phyloP scores from a whole-genome alignment of 2,329 filamentous ascomycete genomes.

The Cladophialophora immunda region DNA sequence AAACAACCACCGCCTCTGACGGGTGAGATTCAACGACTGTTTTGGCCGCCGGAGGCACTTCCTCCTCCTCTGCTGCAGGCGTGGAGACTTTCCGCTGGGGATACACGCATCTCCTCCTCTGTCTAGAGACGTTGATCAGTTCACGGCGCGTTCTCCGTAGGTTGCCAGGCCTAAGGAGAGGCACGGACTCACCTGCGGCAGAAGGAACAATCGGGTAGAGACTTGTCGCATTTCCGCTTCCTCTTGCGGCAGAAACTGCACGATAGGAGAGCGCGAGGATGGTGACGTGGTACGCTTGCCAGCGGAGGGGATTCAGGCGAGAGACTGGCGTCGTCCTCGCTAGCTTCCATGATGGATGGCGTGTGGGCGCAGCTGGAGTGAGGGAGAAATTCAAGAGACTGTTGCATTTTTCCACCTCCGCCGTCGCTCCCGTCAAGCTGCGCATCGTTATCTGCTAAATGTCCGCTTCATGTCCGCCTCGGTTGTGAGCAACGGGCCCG shows the following conservation, averaged over 20 bases:
- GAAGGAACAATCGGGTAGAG: conserved; percentile 8
- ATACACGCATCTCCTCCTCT: conserved; percentile 10
- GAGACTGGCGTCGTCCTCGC: not conserved
- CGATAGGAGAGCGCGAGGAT: not conserved
- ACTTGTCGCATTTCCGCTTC: not conserved
- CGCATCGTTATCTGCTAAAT: not conserved
- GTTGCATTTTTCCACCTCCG: not conserved
- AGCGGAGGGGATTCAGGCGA: not conserved
- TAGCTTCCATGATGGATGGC: not conserved
- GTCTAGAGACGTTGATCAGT: conserved; percentile 7
- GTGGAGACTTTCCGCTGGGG: not conserved
- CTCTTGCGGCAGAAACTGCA: conserved; percentile 13
- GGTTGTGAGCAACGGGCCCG: not conserved
- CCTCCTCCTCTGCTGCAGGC: not conserved
- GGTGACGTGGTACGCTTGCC: not conserved
- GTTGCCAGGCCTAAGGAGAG: not conserved
- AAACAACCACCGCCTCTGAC: not conserved
- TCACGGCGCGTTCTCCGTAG: not conserved
- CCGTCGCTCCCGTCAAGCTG: not conserved
- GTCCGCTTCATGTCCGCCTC: not conserved
- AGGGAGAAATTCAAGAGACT: not conserved
- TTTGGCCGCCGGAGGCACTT: not conserved
- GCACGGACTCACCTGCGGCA: conserved; percentile 14
- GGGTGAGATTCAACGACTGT: not conserved
- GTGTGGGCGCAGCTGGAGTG: not conserved